Evolutionary conservation across 768 basidiomycete species (phyloP).

Genomic region (Tulasnella sp.): DNA sequence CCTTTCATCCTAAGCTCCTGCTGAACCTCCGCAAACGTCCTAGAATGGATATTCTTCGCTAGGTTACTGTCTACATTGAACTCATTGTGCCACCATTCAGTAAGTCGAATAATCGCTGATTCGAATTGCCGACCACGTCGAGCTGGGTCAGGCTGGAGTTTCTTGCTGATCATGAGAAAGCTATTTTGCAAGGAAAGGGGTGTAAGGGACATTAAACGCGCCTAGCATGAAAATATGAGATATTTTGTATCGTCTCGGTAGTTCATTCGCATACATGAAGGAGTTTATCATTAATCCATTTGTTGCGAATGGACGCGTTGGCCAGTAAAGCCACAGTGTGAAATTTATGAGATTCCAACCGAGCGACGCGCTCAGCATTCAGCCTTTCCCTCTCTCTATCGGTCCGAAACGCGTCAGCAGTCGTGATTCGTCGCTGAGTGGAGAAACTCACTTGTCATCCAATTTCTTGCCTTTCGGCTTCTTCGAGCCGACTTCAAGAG

Average conservation of each 20-base stretch:
- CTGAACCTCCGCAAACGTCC: constrained; percentile 65
- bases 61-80: constrained; percentile 49
- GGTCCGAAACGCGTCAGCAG: neutral
- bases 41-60: constrained; percentile 44
- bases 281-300: constrained; percentile 68
- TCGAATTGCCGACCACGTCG: constrained; percentile 84
- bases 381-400: constrained; percentile 23
- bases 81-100: constrained; percentile 68
- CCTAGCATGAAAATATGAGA: constrained; percentile 35
- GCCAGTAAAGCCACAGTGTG: constrained; percentile 74
- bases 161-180: constrained; percentile 70
- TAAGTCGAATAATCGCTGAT: constrained; percentile 55
- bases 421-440: neutral
- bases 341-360: constrained; percentile 77
- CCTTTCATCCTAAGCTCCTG: constrained; percentile 18
- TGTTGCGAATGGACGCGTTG: constrained; percentile 63
- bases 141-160: constrained; percentile 62
- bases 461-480: neutral
- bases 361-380: constrained; percentile 57
- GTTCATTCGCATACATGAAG: constrained; percentile 46
- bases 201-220: constrained; percentile 73
- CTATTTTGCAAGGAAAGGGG: constrained; percentile 69
- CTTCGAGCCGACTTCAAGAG: constrained; percentile 6
- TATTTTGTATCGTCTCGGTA: constrained; percentile 10
- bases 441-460: neutral